Conservation (phyloP, 177 flowering plant species). For the Vitis hybrid region DNA sequence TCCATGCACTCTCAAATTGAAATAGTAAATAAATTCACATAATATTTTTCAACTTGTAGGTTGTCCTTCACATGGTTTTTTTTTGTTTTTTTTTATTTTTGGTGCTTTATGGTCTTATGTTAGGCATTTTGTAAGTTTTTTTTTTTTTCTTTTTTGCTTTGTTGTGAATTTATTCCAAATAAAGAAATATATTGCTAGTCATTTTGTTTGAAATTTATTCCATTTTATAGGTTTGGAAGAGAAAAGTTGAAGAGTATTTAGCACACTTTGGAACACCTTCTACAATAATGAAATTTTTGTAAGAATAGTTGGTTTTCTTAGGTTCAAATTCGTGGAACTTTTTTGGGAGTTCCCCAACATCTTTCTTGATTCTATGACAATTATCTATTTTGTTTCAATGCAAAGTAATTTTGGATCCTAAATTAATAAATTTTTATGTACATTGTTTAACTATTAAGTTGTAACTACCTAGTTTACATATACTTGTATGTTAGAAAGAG, state of each 20-base stretch:
- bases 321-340: no score
- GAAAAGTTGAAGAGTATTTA: conserved; percentile 93
- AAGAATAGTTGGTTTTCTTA: no score
- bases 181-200: not conserved
- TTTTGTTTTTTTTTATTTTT: not conserved
- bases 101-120: not conserved
- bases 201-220: not conserved
- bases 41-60: not conserved
- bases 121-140: not conserved
- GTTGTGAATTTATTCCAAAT: not conserved
- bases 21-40: not conserved
- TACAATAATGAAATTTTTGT: conserved; percentile 35
- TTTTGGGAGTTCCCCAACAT: no score
- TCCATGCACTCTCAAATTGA: no score
- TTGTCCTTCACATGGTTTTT: no score
- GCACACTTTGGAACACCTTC: conserved; percentile 94
- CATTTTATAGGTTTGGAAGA: conserved; percentile 79
- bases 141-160: not conserved
- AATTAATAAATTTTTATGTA: no score
- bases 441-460: no score
- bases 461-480: not conserved
- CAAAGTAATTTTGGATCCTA: no score
- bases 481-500: conserved; percentile 32
- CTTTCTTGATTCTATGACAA: no score
- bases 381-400: no score